Percentiles rank a stretch among this genome's conserved stretches.
These are phyloP conservation scores for Saccharomyces uvarum DNA, from an alignment of 1,139 yeast genomes.

Conservation along the genomic window DNA sequence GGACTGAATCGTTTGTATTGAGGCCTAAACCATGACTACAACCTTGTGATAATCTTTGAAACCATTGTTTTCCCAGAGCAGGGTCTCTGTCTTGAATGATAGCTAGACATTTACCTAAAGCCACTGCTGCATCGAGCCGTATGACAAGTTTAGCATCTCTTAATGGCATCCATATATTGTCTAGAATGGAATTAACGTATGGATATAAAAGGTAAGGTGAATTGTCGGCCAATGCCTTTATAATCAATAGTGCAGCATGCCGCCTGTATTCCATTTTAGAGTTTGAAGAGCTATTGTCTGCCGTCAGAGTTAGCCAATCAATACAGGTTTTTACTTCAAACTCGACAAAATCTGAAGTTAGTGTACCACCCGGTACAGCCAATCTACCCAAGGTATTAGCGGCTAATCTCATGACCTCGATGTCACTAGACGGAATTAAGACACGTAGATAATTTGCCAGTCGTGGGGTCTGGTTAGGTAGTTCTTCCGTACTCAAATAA, in stretches of 20 bases:
- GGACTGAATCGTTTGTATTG: constrained; percentile 60
- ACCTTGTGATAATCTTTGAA: constrained; percentile 59
- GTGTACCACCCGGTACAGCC: constrained; percentile 81
- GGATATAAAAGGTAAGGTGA: constrained; percentile 79
- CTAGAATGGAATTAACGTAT: constrained; percentile 70
- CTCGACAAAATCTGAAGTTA: constrained; percentile 88
- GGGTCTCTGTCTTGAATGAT: constrained; percentile 75
- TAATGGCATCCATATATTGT: constrained; percentile 80
- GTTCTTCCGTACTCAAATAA: constrained; percentile 67
- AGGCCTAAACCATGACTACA: constrained; percentile 44
- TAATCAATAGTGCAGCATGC: constrained; percentile 83
- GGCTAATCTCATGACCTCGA: constrained; percentile 78
- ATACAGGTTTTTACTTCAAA: constrained; percentile 83
- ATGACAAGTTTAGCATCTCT: constrained; percentile 70
- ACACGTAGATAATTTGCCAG: constrained; percentile 81
- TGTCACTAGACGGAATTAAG: constrained; percentile 73
- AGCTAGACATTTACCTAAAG: constrained; percentile 67
- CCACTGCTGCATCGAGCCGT: constrained; percentile 76
- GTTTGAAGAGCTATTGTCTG: constrained; percentile 35
- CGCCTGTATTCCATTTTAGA: constrained; percentile 78
- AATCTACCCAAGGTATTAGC: constrained; percentile 79
- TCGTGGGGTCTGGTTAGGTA: constrained; percentile 83
- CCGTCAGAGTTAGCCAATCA: constrained; percentile 71
- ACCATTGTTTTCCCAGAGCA: constrained; percentile 68
- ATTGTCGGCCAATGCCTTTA: constrained; percentile 76